Evolutionary conservation across 768 basidiomycete genomes (phyloP).

Genomic region (Mycena galericulata): DNA sequence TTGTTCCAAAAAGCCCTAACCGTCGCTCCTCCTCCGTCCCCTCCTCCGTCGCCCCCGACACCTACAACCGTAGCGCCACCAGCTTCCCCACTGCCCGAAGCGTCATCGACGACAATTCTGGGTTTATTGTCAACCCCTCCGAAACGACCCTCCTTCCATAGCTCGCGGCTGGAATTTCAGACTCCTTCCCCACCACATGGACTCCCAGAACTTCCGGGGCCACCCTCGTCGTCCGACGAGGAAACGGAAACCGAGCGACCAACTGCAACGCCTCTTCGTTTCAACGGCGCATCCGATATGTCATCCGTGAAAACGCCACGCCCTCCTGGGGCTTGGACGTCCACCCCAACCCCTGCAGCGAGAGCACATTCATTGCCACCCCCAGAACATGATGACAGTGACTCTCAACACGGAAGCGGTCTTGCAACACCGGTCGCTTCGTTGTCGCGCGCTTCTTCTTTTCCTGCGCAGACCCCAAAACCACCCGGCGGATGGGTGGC

Average conservation of each 20-base stretch:
- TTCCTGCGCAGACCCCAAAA: constrained; percentile 70
- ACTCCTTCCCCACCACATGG: constrained; percentile 74
- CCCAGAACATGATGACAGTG: constrained; percentile 36
- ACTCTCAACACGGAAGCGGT: constrained; percentile 45
- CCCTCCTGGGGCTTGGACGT: constrained; percentile 56
- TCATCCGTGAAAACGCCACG: constrained; percentile 57
- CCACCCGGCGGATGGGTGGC: constrained; percentile 76
- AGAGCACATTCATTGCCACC: constrained; percentile 35
- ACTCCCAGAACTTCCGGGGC: constrained; percentile 75
- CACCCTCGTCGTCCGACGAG: constrained; percentile 70
- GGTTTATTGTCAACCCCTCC: constrained; percentile 58
- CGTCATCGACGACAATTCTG: constrained; percentile 11
- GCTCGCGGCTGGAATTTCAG: constrained; percentile 61
- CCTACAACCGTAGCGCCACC: constrained; percentile 13
- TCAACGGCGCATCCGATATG: constrained; percentile 34
- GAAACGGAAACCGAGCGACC: constrained; percentile 46
- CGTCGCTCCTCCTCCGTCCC: constrained; percentile 36
- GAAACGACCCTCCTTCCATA: constrained; percentile 52
- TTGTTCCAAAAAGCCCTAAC: constrained; percentile 23
- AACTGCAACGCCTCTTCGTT: constrained; percentile 37
- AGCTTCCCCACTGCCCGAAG: constrained; percentile 5
- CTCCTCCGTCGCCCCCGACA: constrained; percentile 48
- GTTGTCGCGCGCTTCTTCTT: constrained; percentile 60
- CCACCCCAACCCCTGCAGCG: constrained; percentile 41
- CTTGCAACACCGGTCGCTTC: constrained; percentile 62